Evolutionary conservation across 305 asterid species (phyloP).

Genomic region (Salvia sclarea): DNA sequence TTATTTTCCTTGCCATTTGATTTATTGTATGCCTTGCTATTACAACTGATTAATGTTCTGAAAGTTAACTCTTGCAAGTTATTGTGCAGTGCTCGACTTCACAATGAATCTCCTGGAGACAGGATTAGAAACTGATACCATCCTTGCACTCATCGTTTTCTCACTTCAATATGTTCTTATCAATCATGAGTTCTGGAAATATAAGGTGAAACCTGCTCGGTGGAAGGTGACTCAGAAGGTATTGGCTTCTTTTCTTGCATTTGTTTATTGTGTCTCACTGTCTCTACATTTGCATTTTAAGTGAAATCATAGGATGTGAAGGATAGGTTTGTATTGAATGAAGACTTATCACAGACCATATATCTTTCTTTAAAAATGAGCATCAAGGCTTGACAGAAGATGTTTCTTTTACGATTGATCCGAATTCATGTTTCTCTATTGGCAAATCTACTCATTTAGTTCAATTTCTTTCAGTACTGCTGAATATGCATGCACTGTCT

Average conservation of each 20-base stretch:
- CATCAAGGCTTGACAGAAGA: neutral
- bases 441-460: constrained; percentile 15
- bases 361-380: neutral
- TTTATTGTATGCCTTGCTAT: constrained; percentile 13
- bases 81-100: constrained; percentile 82
- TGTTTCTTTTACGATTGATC: neutral
- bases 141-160: constrained; percentile 78
- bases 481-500: constrained; percentile 3
- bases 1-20: constrained; percentile 16
- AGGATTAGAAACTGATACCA: constrained; percentile 73
- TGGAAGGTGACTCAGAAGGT: constrained; percentile 97
- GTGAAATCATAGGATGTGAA: constrained; percentile 9
- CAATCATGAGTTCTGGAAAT: constrained; percentile 91
- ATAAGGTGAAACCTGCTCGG: constrained; percentile 78
- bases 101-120: constrained; percentile 79
- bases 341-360: constrained; percentile 1
- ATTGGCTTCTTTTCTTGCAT: constrained; percentile 30
- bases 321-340: constrained; percentile 5
- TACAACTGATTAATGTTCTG: constrained; percentile 23
- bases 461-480: constrained; percentile 8
- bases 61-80: constrained; percentile 31
- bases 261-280: no score
- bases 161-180: constrained; percentile 91
- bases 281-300: constrained; percentile 16
- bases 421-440: neutral